Evolutionary conservation across 345 rosid genomes (phyloP), one percentile per base, ranked within the genome.

Genomic region (Syzygium aqueum): DNA sequence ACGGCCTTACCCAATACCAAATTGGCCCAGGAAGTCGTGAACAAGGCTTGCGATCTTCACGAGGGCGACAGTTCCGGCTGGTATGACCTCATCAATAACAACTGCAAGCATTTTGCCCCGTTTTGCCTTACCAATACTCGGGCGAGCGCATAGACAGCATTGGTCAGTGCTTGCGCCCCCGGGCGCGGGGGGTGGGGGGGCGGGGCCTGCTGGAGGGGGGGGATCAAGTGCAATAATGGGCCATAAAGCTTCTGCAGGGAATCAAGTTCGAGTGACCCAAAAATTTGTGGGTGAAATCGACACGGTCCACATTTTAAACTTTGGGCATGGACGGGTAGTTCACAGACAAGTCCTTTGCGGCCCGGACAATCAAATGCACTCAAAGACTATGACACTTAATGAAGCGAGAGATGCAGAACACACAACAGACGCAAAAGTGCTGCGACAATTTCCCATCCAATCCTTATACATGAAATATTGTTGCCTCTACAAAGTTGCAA

Each of bases 31-130:
- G 65, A 59, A 59, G 65, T 59, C 12, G 65, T 59, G 30, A 59
- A 27, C 27, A 5, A 0, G 11, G 28, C 65, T 59, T 15, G 2
- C 0, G 13, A 59, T 0, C 30, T 59, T 59, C 7, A 59, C 28
- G 6, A 25, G 30, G 30, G 3, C 30, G 11, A 59, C 65, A 2
- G 27, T 59, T 59, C 27, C 11, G 30, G 65, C 27, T 30, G 27
- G 0, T 59, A 25, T 12, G 65, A 59, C 65, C 30, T 59, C 65
- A 59, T 59, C 27, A 27, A 59, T 5, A 59, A 59, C 65, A 25
- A 59, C 28, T 59, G 65, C 27, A 30, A 59, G 28, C 65, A 59
- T 59, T 59, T 59, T 28, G 28, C 30, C 30, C 11, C 30, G 6
- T 59, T 59, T 59, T 59, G 65, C 65, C 7, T 14, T 30, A 59